Conservation (phyloP, 2,329 filamentous ascomycete genomes). For the Colletotrichum orchidophilum region DNA sequence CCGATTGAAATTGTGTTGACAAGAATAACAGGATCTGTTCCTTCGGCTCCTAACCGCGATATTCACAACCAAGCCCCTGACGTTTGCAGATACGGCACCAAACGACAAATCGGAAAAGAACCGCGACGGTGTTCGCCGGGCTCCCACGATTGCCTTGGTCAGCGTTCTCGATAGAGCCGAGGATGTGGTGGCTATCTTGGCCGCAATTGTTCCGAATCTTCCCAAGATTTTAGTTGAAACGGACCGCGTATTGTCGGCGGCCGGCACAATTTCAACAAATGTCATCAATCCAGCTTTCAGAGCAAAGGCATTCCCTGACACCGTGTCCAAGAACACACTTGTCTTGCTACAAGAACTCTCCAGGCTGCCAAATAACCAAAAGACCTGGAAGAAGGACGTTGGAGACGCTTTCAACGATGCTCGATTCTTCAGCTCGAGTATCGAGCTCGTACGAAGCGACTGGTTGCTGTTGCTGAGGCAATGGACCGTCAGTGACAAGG, state of each 20-base stretch:
- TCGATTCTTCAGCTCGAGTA: constrained; percentile 80
- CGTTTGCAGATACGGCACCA: constrained; percentile 66
- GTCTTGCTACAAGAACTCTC: constrained; percentile 80
- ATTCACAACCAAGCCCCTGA: constrained; percentile 87
- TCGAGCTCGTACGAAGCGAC: constrained; percentile 71
- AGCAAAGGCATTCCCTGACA: constrained; percentile 87
- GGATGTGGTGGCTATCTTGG: constrained; percentile 83
- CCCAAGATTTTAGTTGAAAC: constrained; percentile 85
- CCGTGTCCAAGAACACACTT: constrained; percentile 77
- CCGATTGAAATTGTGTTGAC: constrained; percentile 39
- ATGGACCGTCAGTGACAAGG: constrained; percentile 88
- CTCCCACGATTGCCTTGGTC: constrained; percentile 41
- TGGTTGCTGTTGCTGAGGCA: constrained; percentile 89
- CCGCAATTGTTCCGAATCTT: constrained; percentile 80
- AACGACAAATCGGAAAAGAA: constrained; percentile 50
- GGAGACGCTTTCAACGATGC: constrained; percentile 91
- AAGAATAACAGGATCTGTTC: constrained; percentile 77
- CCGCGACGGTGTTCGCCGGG: constrained; percentile 48
- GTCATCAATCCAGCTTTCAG: constrained; percentile 85
- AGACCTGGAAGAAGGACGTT: constrained; percentile 92
- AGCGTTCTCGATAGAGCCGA: constrained; percentile 64
- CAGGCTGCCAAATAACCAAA: constrained; percentile 81
- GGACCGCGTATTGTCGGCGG: constrained; percentile 83
- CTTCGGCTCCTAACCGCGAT: constrained; percentile 89
- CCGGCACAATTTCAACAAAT: constrained; percentile 82